Conservation (phyloP, 2,329 filamentous ascomycete species). For the Trichoderma guizhouense region DNA sequence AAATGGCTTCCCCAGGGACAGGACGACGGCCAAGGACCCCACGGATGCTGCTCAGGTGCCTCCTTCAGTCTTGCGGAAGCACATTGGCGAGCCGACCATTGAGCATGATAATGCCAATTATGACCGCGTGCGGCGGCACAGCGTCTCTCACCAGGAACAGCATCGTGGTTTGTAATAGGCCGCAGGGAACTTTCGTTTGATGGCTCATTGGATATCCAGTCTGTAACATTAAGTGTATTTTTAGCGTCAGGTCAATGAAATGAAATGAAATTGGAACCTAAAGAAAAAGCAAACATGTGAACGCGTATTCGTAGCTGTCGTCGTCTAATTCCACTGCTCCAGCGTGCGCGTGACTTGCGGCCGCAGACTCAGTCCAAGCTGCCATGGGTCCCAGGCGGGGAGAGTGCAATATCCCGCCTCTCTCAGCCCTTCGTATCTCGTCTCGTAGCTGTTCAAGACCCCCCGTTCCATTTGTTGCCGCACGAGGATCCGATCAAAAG, state of each 20-base stretch:
- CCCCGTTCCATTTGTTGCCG: background rate
- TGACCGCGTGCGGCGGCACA: slow-evolving; percentile 45
- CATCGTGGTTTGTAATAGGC: slow-evolving; percentile 43
- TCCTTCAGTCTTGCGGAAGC: slow-evolving; percentile 49
- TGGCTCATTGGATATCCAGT: background rate
- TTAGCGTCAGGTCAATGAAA: slow-evolving; percentile 16
- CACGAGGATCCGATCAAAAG: background rate
- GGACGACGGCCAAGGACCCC: slow-evolving; percentile 39
- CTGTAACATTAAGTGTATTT: slow-evolving; percentile 6
- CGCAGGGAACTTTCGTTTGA: background rate
- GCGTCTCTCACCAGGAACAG: slow-evolving; percentile 46
- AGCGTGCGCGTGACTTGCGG: background rate
- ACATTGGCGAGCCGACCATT: slow-evolving; percentile 45
- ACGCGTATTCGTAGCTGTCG: background rate
- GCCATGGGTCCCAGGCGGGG: background rate
- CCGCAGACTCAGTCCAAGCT: background rate
- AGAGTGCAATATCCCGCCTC: background rate
- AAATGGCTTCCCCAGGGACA: background rate
- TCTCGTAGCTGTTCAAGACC: background rate
- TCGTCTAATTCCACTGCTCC: background rate
- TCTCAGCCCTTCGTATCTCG: background rate
- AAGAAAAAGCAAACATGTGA: background rate
- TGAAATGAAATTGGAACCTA: background rate
- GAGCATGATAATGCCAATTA: slow-evolving; percentile 44
- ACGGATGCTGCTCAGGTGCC: slow-evolving; percentile 57